Evolutionary conservation across 768 basidiomycete genomes (phyloP).

Genomic region (Cystobasidiopsis lactophilus): DNA sequence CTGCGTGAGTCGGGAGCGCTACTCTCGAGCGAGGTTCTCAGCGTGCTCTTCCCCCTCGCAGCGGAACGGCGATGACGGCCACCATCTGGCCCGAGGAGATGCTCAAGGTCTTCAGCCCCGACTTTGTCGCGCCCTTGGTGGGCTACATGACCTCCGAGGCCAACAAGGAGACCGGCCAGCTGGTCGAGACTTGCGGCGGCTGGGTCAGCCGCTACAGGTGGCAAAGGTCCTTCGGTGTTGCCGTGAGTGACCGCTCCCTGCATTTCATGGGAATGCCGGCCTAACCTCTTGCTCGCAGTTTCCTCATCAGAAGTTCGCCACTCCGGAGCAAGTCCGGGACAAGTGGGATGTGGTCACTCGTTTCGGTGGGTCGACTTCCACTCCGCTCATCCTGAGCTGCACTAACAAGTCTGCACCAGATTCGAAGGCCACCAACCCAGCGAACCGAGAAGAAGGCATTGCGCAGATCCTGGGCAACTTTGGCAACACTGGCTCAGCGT

Average conservation of each 20-base stretch:
- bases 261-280: background rate
- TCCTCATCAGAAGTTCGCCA: conserved; percentile 48
- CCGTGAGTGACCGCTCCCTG: conserved; percentile 20
- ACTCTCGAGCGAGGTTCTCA: conserved; percentile 7
- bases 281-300: conserved; percentile 28
- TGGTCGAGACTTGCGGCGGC: conserved; percentile 76
- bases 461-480: background rate
- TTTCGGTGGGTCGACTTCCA: conserved; percentile 67
- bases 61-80: conserved; percentile 63
- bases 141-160: conserved; percentile 67
- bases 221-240: conserved; percentile 69
- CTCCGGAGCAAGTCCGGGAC: conserved; percentile 53
- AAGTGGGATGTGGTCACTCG: conserved; percentile 68
- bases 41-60: conserved; percentile 26
- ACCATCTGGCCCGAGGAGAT: conserved; percentile 22
- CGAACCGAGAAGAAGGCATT: background rate
- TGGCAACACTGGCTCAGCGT: conserved; percentile 13
- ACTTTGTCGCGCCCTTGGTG: conserved; percentile 76
- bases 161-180: conserved; percentile 43
- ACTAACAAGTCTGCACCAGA: background rate
- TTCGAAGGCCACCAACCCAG: background rate
- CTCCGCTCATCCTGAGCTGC: conserved; percentile 49
- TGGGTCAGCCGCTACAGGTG: conserved; percentile 84
- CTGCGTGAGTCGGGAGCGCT: conserved; percentile 11
- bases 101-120: conserved; percentile 37